These are phyloP conservation scores for Tuber borchii DNA, from an alignment of 495 filamentous ascomycete species.

Conservation along the genomic window DNA sequence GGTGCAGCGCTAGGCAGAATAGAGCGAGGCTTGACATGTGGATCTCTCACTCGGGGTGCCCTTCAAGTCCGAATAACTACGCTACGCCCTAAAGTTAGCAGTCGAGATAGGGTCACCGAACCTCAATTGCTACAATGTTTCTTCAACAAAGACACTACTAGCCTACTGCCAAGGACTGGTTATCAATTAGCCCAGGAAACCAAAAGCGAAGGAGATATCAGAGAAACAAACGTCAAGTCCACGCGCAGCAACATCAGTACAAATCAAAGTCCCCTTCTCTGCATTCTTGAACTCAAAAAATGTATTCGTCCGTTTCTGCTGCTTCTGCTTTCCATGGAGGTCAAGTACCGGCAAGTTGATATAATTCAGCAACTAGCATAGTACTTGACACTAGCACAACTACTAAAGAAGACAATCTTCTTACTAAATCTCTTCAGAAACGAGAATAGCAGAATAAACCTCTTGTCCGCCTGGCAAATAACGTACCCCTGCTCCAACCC, in stretches of 20 bases:
- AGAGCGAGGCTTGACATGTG: too few species aligned
- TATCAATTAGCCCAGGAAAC: neutral
- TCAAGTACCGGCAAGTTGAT: slow-evolving; percentile 91
- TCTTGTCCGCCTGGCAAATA: slow-evolving; percentile 82
- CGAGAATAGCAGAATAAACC: slow-evolving; percentile 89
- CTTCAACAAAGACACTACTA: too few species aligned
- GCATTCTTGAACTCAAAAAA: slow-evolving; percentile 99
- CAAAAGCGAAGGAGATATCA: slow-evolving; percentile 3
- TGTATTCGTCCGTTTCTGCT: slow-evolving; percentile 91
- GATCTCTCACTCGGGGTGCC: too few species aligned
- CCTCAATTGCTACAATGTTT: too few species aligned
- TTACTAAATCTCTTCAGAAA: slow-evolving; percentile 85
- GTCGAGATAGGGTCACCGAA: too few species aligned
- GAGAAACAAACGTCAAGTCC: slow-evolving; percentile 66
- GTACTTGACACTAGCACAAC: slow-evolving; percentile 90
- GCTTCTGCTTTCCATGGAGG: slow-evolving; percentile 90
- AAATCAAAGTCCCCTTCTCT: slow-evolving; percentile 79
- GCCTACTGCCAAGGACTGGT: too few species aligned
- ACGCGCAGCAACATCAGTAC: slow-evolving; percentile 91
- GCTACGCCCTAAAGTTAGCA: too few species aligned
- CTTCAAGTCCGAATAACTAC: too few species aligned
- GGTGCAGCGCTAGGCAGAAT: too few species aligned
- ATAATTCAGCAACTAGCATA: slow-evolving; percentile 87
- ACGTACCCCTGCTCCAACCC: slow-evolving; percentile 94
- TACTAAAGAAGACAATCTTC: slow-evolving; percentile 96